Percentiles rank a stretch among this genome's conserved stretches.
These are phyloP conservation scores for Silene noctiflora DNA, from an alignment of 179 eudicot genomes.

Conservation along the genomic window DNA sequence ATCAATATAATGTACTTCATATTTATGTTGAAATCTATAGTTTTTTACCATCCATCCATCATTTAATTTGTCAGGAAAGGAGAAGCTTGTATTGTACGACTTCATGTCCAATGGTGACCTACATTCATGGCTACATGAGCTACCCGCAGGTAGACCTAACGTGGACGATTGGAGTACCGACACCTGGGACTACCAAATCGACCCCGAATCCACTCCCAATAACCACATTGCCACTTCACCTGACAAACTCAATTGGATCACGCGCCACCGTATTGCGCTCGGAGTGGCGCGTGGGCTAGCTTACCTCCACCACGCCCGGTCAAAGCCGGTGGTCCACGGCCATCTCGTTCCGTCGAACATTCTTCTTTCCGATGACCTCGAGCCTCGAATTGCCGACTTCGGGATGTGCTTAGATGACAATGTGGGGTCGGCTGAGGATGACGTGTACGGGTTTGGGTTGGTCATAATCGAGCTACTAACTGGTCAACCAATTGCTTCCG, in stretches of 20 bases:
- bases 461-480: conserved; percentile 65
- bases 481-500: conserved; percentile 35
- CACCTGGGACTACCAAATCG: conserved; percentile 68
- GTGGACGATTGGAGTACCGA: conserved; percentile 95
- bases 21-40: conserved; percentile 9
- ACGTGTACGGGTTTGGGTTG: conserved; percentile 72
- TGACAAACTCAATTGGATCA: conserved; percentile 60
- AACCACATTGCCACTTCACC: conserved; percentile 31
- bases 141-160: conserved; percentile 73
- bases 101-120: conserved; percentile 91
- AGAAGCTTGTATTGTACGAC: conserved; percentile 73
- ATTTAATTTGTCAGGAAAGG: conserved; percentile 54
- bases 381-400: conserved; percentile 75
- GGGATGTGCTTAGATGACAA: conserved; percentile 35
- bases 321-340: conserved; percentile 77
- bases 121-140: conserved; percentile 86
- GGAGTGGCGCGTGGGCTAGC: conserved; percentile 96
- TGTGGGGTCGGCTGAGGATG: conserved; percentile 41
- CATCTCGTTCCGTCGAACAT: conserved; percentile 78
- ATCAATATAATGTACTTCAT: conserved; percentile 15
- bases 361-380: conserved; percentile 57
- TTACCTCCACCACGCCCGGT: conserved; percentile 84
- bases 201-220: conserved; percentile 29
- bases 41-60: background rate
- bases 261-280: conserved; percentile 84